These are phyloP conservation scores for Kwoniella newhampshirensis DNA, from an alignment of 768 basidiomycete genomes.

Conservation along the genomic window DNA sequence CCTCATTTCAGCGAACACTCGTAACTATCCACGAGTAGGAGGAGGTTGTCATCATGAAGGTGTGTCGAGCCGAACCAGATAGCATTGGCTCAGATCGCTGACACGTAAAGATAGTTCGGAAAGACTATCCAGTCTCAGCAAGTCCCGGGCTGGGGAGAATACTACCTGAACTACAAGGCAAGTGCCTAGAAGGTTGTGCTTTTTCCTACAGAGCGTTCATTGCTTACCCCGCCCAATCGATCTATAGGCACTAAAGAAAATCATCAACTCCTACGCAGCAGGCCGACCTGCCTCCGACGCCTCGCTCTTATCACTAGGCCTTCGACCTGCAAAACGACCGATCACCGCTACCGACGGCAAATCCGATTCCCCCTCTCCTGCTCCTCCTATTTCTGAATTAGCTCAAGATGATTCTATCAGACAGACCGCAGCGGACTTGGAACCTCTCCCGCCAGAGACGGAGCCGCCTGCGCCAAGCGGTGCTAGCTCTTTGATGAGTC, in stretches of 20 bases:
- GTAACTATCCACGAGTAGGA: too few species aligned
- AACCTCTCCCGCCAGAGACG: constrained; percentile 46
- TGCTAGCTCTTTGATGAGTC: constrained; percentile 17
- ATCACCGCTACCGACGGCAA: constrained; percentile 33
- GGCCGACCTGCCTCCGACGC: constrained; percentile 89
- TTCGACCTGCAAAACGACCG: constrained; percentile 66
- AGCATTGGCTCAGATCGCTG: background rate
- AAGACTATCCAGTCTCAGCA: constrained; percentile 96
- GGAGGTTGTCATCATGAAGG: constrained; percentile 13
- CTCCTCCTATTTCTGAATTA: background rate
- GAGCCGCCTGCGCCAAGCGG: constrained; percentile 44
- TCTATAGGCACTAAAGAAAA: constrained; percentile 61
- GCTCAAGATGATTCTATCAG: background rate
- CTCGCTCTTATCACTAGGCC: constrained; percentile 76
- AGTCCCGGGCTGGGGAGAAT: constrained; percentile 91
- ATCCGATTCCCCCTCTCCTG: constrained; percentile 7
- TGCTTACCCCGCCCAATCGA: too few species aligned
- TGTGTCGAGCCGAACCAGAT: too few species aligned
- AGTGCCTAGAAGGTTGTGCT: constrained; percentile 1
- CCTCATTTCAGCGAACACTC: too few species aligned
- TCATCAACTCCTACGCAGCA: constrained; percentile 89
- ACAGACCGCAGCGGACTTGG: constrained; percentile 28
- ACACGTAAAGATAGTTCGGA: constrained; percentile 92
- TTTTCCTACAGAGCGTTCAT: background rate
- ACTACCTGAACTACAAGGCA: constrained; percentile 95